Evolutionary conservation across 257 asterid genomes (phyloP).

Genomic region (Capsicum rhomboideum): DNA sequence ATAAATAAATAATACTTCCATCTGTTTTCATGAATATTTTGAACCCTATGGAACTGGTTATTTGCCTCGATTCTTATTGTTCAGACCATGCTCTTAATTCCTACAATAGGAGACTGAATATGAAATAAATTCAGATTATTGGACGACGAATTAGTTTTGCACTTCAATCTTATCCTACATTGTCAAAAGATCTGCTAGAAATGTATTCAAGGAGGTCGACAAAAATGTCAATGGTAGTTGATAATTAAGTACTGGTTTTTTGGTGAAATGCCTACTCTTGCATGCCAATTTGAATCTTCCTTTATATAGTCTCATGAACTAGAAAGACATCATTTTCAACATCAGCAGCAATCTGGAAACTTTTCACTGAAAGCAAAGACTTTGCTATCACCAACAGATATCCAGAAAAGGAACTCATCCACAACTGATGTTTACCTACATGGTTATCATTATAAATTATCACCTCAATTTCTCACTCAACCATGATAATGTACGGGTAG

Average conservation of each 20-base stretch:
- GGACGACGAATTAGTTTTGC: background rate
- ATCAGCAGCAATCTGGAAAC: background rate
- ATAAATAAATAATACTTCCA: background rate
- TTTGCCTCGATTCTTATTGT: background rate
- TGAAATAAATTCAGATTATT: background rate
- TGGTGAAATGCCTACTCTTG: background rate
- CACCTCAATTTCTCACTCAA: too few relatives aligned
- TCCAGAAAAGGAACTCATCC: too few relatives aligned
- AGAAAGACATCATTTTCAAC: too few relatives aligned
- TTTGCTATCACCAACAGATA: too few relatives aligned
- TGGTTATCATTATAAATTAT: too few relatives aligned
- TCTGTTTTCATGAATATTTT: background rate
- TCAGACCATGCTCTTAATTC: background rate
- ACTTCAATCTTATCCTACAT: background rate
- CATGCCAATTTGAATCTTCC: too few relatives aligned
- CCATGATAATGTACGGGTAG: too few relatives aligned
- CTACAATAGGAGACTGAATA: background rate
- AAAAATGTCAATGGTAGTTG: slow-evolving; percentile 18
- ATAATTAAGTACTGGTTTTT: slow-evolving; percentile 23
- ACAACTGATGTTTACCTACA: too few relatives aligned
- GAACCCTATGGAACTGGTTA: background rate
- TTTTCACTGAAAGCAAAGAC: too few relatives aligned
- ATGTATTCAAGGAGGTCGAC: slow-evolving; percentile 23
- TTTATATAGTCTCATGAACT: too few relatives aligned
- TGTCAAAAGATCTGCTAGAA: background rate